Base-by-base conservation (phyloP, 2,329 filamentous ascomycete species). In the Hymenoscyphus occultus region DNA sequence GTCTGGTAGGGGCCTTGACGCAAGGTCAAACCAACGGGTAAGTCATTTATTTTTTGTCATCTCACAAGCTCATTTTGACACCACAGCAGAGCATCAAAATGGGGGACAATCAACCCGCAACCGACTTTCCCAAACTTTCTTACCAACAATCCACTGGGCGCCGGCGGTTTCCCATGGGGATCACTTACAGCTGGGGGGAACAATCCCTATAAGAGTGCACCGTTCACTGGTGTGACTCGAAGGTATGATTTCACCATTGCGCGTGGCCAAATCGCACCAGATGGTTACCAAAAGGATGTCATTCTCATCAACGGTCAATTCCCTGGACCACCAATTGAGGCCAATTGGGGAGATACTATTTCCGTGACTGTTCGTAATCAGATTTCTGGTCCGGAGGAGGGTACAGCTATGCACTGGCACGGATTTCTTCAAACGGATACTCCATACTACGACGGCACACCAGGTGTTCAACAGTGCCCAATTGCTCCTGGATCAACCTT, bases 311-410 rank as follows among this genome's bases (percentile, higher is more conserved):
- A 79, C 59, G 75, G 73, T 0, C 70, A 73, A 61, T 77, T 73
- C 51, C 77, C 76, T 6, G 76, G 76, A 5, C 77, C 77, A 10
- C 39, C 68, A 2, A 76, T 78, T 19, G 75, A 77, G 60, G 77
- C 77, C 1, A 77, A 78, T 64, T 77, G 74, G 74, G 77, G 76
- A 22, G 77, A 79, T 63, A 71, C 63, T 4, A 81, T 87, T 57
- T 78, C 90, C 62, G 84, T 92, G 56, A 87, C 86, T 39, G 83
- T 93, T 63, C 82, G 85, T 76, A 95, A 95, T 76, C 84, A 87
- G 60, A 84, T 93, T 13, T 84, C 80, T 14, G 76, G 73, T 39
- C 71, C 72, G 9, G 65, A 72, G 56, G 74, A 78, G 65, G 72
- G 74, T 31, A 79, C 69, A 73, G 73, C 78, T 70, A 74, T 71